These are phyloP conservation scores for Mycena sp. DNA, from an alignment of 1,284 basidiomycete species.

Conservation along the genomic window DNA sequence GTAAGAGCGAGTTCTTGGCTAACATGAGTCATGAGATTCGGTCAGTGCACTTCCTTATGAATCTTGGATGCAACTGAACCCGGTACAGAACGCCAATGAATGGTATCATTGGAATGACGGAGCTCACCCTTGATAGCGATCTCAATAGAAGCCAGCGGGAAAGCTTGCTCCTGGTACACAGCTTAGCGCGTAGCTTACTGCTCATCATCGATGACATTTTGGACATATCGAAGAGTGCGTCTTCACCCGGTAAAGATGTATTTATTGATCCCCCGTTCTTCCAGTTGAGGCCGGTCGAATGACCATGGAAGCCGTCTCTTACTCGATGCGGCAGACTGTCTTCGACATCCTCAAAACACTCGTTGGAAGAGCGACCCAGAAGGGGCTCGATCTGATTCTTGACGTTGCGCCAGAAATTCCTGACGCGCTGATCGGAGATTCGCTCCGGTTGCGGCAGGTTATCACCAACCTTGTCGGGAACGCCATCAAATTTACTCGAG, in stretches of 20 bases:
- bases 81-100: constrained; percentile 92
- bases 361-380: constrained; percentile 97
- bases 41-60: constrained; percentile 52
- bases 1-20: constrained; percentile 97
- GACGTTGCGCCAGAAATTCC: constrained; percentile 97
- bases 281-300: constrained; percentile 97
- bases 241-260: not conserved
- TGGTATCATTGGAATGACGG: constrained; percentile 99
- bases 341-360: constrained; percentile 99
- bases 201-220: constrained; percentile 99
- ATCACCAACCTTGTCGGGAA: constrained; percentile 97
- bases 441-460: constrained; percentile 91
- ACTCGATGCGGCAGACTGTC: constrained; percentile 96
- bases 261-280: constrained; percentile 24
- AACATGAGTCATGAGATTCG: constrained; percentile 98
- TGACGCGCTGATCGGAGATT: constrained; percentile 97
- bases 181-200: constrained; percentile 91
- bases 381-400: constrained; percentile 96
- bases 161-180: constrained; percentile 96
- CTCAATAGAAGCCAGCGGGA: constrained; percentile 91
- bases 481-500: constrained; percentile 95
- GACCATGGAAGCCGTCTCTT: constrained; percentile 99
- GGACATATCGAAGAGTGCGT: constrained; percentile 97
- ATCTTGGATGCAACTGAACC: constrained; percentile 19
- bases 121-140: constrained; percentile 95